Evolutionary conservation across 1,284 basidiomycete species (phyloP).

Genomic region (Ustilago cynodontis): DNA sequence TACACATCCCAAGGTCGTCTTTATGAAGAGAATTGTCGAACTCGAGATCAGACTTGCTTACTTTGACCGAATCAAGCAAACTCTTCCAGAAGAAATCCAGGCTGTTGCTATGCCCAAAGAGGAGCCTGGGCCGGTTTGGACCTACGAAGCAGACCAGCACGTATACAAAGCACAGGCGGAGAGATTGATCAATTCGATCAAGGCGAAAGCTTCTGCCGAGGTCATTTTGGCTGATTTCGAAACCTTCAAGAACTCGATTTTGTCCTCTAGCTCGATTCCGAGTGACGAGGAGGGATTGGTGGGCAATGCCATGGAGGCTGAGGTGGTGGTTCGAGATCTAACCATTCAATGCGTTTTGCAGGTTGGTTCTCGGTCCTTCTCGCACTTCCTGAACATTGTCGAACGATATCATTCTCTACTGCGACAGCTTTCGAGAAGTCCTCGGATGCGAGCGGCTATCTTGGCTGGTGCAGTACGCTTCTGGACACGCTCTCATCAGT

Average conservation of each 20-base stretch:
- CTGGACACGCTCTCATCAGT: constrained; percentile 76
- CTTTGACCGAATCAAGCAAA: constrained; percentile 90
- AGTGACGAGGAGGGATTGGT: constrained; percentile 71
- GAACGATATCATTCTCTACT: constrained; percentile 92
- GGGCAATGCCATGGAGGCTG: constrained; percentile 72
- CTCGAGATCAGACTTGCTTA: constrained; percentile 92
- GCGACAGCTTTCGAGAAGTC: constrained; percentile 77
- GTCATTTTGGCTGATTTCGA: constrained; percentile 84
- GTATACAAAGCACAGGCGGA: constrained; percentile 84
- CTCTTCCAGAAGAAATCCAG: constrained; percentile 82
- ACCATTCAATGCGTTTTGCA: constrained; percentile 89
- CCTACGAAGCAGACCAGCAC: constrained; percentile 80
- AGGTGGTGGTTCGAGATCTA: constrained; percentile 80
- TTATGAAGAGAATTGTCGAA: constrained; percentile 89
- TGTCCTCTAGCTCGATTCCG: constrained; percentile 34
- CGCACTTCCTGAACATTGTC: constrained; percentile 96
- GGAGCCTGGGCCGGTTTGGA: constrained; percentile 84
- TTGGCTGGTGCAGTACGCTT: constrained; percentile 79
- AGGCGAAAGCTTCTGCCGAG: constrained; percentile 77
- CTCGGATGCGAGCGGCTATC: constrained; percentile 73
- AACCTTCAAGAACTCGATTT: constrained; percentile 67
- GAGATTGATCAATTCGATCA: constrained; percentile 83
- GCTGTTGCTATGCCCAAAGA: constrained; percentile 78
- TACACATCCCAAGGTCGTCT: constrained; percentile 84
- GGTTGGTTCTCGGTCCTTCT: constrained; percentile 94